Conservation (phyloP, 2,329 filamentous ascomycete genomes). For the Ophiostoma quercus region DNA sequence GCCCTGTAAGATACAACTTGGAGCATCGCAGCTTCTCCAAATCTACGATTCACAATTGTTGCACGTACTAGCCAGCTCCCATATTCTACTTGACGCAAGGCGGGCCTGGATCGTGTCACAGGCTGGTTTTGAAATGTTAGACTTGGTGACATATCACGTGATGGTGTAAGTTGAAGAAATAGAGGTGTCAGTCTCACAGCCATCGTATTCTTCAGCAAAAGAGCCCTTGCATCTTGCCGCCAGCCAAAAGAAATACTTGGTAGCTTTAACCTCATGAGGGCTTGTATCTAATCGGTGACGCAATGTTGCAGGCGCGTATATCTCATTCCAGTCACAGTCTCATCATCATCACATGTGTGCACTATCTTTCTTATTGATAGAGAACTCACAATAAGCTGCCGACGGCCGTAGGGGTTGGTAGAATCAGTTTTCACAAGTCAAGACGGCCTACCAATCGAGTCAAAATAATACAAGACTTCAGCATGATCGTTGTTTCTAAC, state of each 20-base stretch:
- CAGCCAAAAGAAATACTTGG: background rate
- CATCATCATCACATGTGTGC: too few relatives aligned
- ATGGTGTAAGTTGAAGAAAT: background rate
- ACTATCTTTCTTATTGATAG: too few relatives aligned
- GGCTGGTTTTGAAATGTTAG: background rate
- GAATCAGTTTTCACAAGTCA: too few relatives aligned
- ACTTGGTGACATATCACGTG: background rate
- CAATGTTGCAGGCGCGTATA: conserved; percentile 1
- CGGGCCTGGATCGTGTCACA: background rate
- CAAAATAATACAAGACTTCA: too few relatives aligned
- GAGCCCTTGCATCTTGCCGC: background rate
- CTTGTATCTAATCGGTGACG: background rate
- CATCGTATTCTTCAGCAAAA: background rate
- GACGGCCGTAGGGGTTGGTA: too few relatives aligned
- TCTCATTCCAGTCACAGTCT: background rate
- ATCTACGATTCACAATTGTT: background rate
- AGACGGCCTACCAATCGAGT: too few relatives aligned
- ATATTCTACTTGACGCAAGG: background rate
- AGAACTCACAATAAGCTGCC: too few relatives aligned
- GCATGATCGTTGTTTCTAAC: too few relatives aligned
- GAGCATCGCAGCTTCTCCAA: background rate
- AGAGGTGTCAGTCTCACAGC: too few relatives aligned
- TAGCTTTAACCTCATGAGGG: too few relatives aligned
- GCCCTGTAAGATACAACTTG: background rate
- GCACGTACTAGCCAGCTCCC: background rate